Evolutionary conservation across 2,329 filamentous ascomycete genomes (phyloP), one percentile per base, ranked within the genome.

Genomic region (Penicillium nordicum): DNA sequence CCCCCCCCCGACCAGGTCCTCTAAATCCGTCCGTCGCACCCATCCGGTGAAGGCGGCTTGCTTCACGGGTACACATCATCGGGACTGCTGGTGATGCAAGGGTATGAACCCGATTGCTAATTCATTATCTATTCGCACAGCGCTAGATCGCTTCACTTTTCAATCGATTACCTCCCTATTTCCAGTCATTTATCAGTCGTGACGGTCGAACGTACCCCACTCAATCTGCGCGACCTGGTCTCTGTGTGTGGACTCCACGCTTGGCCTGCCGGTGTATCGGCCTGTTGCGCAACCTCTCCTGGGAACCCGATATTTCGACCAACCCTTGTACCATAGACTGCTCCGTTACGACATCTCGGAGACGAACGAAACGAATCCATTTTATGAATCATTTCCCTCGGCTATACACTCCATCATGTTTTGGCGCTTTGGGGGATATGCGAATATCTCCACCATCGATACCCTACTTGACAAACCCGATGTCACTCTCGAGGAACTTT

Each of bases 381-480:
- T 70, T 65, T 70, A 74, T 74, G 72, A 73, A 66, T 70, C 60
- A 65, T 67, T 67, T 63, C 62, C 63, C 58, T 56, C 63, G 60
- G 61, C 65, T 67, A 67, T 69, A 68, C 73, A 75, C 67, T 71
- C 70, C 87, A 93, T 77, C 81, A 99, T 99, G 94, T 99, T 99
- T 79, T 99, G 94, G 94, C 89, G 93, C 79, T 99, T 97, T 83
- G 93, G 94, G 83, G 92, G 92, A 72, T 97, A 97, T 83, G 90
- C 92, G 82, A 96, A 91, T 83, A 89, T 96, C 78, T 97, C 93
- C 69, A 89, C 92, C 72, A 91, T 99, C 77, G 94, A 97, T 78
- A 92, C 88, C 67, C 90, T 99, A 71, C 91, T 99, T 74, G 94
- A 99, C 74, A 96, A 96, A 77, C 87, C 85, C 67, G 90, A 96